Base-by-base conservation (phyloP, 495 filamentous ascomycete species). In the Aspergillus sparsus region DNA sequence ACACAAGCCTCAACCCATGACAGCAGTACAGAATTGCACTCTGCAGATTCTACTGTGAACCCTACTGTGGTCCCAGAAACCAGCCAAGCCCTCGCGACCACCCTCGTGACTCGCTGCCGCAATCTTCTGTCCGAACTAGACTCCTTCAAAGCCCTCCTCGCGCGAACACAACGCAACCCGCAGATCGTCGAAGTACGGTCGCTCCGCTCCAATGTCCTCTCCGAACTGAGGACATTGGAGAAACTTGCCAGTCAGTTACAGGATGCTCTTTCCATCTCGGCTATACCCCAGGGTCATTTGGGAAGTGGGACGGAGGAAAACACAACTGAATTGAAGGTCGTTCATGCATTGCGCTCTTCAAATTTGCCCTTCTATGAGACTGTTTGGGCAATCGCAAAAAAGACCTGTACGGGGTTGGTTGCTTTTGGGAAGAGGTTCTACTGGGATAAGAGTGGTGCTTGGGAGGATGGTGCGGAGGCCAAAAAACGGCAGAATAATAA, bases 291-390 rank as follows among this genome's bases (percentile, higher is more conserved):
- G n/a, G 11, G 44, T 18, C 15, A 21, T 15, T 13, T 35, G 44
- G 31, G 32, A 12, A 7, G 13, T 39, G 39, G 53, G 15, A 15
- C 12, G n/a, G 5, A 3, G 10, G 18, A 55, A 41, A 53, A 36
- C 32, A 68, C 72, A 12, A 27, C 57, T 0, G 70, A 71, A 31
- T 60, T 56, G 62, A 63, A 71, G 27, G 37, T 75, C 15, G 9
- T 71, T 39, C 82, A 85, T 65, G 75, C 77, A 15, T 62, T 86
- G 58, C 73, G 80, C 33, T 85, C 83, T 27, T 82, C 81, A 6
- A 87, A 87, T 72, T 46, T 87, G 34, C 77, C 80, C 0, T 86
- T 84, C 58, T 84, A 83, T 59, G 69, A 76, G 49, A 73, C 81
- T 35, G 77, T 87, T 3, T 87, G 84, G 84, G 66, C 66, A 7